phyloP scores from a whole-genome alignment of 495 filamentous ascomycete species.

The Talaromyces liani region DNA sequence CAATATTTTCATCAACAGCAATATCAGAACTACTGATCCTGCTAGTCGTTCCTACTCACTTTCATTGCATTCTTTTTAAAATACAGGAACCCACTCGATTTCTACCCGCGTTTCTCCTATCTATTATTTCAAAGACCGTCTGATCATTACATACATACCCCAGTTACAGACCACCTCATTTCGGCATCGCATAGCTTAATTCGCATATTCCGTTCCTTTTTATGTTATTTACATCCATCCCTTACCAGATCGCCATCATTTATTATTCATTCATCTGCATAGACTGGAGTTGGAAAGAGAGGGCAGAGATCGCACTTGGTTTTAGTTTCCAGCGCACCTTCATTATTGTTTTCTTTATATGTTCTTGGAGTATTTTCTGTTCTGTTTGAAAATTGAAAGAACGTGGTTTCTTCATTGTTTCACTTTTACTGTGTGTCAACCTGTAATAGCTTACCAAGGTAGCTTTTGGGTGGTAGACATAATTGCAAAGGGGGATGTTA shows the following conservation, averaged over 20 bases:
- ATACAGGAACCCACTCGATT: neutral
- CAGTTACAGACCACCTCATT: neutral
- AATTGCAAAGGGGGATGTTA: no score
- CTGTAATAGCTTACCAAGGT: no score
- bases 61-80: neutral
- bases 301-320: neutral
- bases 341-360: neutral
- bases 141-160: neutral
- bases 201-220: neutral
- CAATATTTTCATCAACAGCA: slow-evolving; percentile 3
- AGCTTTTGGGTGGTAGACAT: no score
- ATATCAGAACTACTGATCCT: neutral
- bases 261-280: slow-evolving; percentile 1
- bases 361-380: neutral
- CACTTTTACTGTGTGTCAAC: no score
- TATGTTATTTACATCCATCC: neutral
- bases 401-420: neutral
- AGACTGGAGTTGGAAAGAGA: neutral
- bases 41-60: no score
- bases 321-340: neutral
- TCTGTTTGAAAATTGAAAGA: neutral
- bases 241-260: neutral
- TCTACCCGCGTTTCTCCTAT: neutral
- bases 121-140: neutral
- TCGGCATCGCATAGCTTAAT: neutral